Conservation (phyloP, 352 stramenopile genomes). For the Phytopythium cucurbitacearum region DNA sequence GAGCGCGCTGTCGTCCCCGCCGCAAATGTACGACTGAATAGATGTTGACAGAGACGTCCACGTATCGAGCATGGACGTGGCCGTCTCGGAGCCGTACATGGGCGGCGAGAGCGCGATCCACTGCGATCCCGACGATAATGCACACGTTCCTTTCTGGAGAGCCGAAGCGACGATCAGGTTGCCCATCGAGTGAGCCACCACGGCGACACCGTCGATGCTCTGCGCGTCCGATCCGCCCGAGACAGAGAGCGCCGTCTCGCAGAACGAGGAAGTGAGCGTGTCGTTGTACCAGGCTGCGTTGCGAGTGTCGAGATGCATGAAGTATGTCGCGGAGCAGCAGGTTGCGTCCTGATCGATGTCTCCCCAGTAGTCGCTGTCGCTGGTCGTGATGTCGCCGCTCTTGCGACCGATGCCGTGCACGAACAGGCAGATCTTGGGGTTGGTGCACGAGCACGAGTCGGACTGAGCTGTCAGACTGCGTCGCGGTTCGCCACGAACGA, state of each 20-base stretch:
- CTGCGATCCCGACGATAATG: slow-evolving; percentile 19
- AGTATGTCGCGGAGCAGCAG: slow-evolving; percentile 29
- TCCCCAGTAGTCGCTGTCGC: slow-evolving; percentile 17
- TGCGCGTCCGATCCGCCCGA: slow-evolving; percentile 5
- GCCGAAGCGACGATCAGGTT: slow-evolving; percentile 31
- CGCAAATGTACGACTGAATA: slow-evolving; percentile 11
- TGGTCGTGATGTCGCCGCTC: slow-evolving; percentile 5
- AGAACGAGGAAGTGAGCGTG: slow-evolving; percentile 13
- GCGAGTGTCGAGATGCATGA: slow-evolving; percentile 23
- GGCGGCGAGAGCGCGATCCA: slow-evolving; percentile 35
- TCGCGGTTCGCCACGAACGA: slow-evolving; percentile 7
- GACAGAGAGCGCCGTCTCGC: slow-evolving; percentile 10
- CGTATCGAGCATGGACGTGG: slow-evolving; percentile 10
- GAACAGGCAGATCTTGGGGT: slow-evolving; percentile 26
- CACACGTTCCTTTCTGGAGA: slow-evolving; percentile 21
- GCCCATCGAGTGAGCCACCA: slow-evolving; percentile 47
- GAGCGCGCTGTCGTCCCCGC: slow-evolving; percentile 7
- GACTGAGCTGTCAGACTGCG: slow-evolving; percentile 9
- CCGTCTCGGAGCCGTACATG: slow-evolving; percentile 25
- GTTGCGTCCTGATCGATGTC: slow-evolving; percentile 16
- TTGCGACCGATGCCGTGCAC: slow-evolving; percentile 19
- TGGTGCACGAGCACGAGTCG: slow-evolving; percentile 8
- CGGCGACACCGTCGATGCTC: slow-evolving; percentile 19
- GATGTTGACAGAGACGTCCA: slow-evolving; percentile 10
- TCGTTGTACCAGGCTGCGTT: slow-evolving; percentile 21